Evolutionary conservation across 2,329 filamentous ascomycete genomes (phyloP), one percentile per base, ranked within the genome.

Genomic region (Beauveria varroae): DNA sequence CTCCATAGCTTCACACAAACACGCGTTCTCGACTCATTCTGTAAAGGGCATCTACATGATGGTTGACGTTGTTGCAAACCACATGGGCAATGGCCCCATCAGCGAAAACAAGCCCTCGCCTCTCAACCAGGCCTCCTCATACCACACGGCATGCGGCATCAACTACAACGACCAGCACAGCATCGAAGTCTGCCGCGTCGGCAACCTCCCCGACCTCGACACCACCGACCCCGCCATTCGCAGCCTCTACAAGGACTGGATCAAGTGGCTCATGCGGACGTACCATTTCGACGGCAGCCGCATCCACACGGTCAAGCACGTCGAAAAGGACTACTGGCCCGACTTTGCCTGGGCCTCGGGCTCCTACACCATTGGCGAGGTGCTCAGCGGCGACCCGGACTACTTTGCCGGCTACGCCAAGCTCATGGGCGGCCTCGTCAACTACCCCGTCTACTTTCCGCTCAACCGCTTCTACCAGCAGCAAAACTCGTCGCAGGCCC

Each of bases 221-320:
- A 89, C 86, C 0, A 77, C 81, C 47, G 74, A 76, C 34, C 58
- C 72, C 0, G 70, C 71, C 1, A 80, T 89, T 10, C 76, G 78
- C 28, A 69, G 69, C 18, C 73, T 82, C 3, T 83, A 82, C 69
- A 75, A 83, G 59, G 70, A 74, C n/a, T 90, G 87, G 87, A 76
- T 89, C 65, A 70, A 69, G 20, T 74, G 74, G 47, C 74, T 89
- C 0, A 80, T 89, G 2, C 69, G 76, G 3, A 82, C 85, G 64
- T 89, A 87, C 68, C 76, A 75, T 20, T 85, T 88, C 74, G 84
- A 85, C 68, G 83, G 84, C 3, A 73, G 86, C 12, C 81, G 84
- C 40, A 81, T 86, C 65, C 84, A 87, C 64, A 85, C 82, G 0
- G 83, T 83, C 64, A 86, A 84, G 71, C 83, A 87, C 68, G 82